These are phyloP conservation scores for Trichopus zeylanicus DNA, from an alignment of 116 monocot genomes.

Conservation along the genomic window DNA sequence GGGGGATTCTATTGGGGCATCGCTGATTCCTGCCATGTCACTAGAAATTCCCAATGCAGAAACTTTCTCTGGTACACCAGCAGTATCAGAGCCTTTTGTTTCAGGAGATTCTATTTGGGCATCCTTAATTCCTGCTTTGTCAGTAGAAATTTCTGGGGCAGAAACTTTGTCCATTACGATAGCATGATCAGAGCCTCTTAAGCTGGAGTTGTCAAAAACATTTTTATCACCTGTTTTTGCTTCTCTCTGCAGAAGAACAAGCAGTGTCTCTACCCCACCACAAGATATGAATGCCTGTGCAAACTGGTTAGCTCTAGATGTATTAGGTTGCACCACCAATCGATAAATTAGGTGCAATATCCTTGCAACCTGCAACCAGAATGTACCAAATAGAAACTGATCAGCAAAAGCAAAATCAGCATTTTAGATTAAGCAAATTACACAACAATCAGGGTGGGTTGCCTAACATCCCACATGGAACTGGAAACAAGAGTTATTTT, in stretches of 20 bases:
- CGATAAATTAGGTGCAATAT: constrained; percentile 89
- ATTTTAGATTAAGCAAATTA: neutral
- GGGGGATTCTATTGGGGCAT: constrained; percentile 12
- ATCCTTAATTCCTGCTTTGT: constrained; percentile 4
- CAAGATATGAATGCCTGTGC: constrained; percentile 79
- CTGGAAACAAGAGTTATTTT: no score
- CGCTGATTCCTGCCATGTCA: constrained; percentile 2
- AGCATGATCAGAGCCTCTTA: constrained; percentile 14
- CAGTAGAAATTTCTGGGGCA: constrained; percentile 7
- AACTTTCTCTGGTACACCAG: constrained; percentile 9
- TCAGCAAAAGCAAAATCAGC: neutral
- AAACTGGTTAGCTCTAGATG: constrained; percentile 63
- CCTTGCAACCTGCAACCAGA: constrained; percentile 64
- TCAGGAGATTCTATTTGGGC: constrained; percentile 14
- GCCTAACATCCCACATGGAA: neutral
- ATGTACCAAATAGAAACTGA: neutral
- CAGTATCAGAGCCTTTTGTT: constrained; percentile 9
- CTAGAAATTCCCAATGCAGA: constrained; percentile 11
- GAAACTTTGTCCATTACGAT: constrained; percentile 9
- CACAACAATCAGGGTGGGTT: neutral
- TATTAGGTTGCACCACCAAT: constrained; percentile 85
- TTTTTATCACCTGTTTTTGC: constrained; percentile 62
- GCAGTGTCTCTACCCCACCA: constrained; percentile 84
- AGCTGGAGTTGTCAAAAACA: constrained; percentile 23
- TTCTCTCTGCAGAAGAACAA: constrained; percentile 85